These are phyloP conservation scores for Aspergillus olivimuriae DNA, from an alignment of 495 filamentous ascomycete species.

Conservation along the genomic window DNA sequence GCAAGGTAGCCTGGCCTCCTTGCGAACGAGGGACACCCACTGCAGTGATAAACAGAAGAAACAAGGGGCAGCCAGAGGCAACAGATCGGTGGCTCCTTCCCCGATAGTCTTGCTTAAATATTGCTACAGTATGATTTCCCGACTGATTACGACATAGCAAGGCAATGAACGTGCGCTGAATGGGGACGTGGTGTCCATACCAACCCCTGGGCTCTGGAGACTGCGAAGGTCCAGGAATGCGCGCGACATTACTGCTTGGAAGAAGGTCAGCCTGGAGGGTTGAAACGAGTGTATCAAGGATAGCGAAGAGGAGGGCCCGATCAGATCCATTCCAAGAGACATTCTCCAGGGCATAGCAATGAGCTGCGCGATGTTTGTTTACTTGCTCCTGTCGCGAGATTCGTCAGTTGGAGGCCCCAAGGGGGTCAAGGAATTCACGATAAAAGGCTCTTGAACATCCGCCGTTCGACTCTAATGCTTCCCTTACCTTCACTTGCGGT, in stretches of 20 bases:
- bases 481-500: not conserved
- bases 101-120: no score
- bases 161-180: no score
- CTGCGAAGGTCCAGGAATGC: no score
- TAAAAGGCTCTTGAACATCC: not conserved
- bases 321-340: constrained; percentile 8
- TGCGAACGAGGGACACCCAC: no score
- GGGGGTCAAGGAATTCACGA: not conserved
- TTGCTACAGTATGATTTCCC: no score
- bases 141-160: no score
- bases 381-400: constrained; percentile 1
- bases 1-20: no score
- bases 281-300: not conserved
- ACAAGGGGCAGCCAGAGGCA: no score
- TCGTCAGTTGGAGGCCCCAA: not conserved
- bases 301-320: not conserved
- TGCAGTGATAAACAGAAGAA: no score
- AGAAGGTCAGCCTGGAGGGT: not conserved
- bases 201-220: no score
- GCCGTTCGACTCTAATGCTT: not conserved
- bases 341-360: constrained; percentile 11
- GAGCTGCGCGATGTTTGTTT: constrained; percentile 4
- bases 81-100: no score
- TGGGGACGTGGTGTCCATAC: no score
- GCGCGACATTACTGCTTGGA: not conserved